Evolutionary conservation across 2,329 filamentous ascomycete genomes (phyloP), one percentile per base, ranked within the genome.

Genomic region (Aspergillus terreus): DNA sequence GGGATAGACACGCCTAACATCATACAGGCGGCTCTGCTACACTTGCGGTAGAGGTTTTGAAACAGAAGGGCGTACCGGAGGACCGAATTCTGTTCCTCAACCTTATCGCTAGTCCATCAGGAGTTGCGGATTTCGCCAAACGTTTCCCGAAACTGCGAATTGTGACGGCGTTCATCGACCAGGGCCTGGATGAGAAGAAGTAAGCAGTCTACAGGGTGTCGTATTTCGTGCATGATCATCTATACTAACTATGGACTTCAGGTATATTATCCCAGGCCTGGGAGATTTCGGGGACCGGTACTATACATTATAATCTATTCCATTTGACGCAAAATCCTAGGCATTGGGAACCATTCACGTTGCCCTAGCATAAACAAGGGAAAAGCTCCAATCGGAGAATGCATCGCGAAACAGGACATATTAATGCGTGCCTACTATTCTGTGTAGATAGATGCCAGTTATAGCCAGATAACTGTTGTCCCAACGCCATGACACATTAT

Each of bases 171-270:
- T 99, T 99, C 69, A 87, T 99, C 65, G 94, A 99, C 68, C 82
- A 92, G 77, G 92, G 94, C n/a, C 78, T 99, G 57, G 88, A 99
- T 70, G 92, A 95, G 68, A 96, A 96, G 79, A 97, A 96, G 92
- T 97, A 80, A 68, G 84, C 78, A 52, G 42, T 45, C n/a, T 27
- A 11, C 32, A 42, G 5, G 4, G 35, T 38, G 12, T 38, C 35
- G 15, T 17, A 14, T 7, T 7, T n/a, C 15, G 14, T n/a, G n/a
- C 35, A 14, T 38, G 35, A n/a, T n/a, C 35, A 38, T 42, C 4
- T 42, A 4, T 61, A 46, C 61, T 57, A 17, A 45, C 19, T 6
- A 32, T 44, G 43, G 59, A 19, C 36, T 47, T 58, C 69, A 97
- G 92, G 71, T 97, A 96, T 71, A 97, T 97, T 66, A 84, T 95